A percentile compares a stretch with the other conserved stretches of the same genome.
These are phyloP conservation scores for Trichoderma gamsii DNA, from an alignment of 495 filamentous ascomycete species.

Conservation along the genomic window DNA sequence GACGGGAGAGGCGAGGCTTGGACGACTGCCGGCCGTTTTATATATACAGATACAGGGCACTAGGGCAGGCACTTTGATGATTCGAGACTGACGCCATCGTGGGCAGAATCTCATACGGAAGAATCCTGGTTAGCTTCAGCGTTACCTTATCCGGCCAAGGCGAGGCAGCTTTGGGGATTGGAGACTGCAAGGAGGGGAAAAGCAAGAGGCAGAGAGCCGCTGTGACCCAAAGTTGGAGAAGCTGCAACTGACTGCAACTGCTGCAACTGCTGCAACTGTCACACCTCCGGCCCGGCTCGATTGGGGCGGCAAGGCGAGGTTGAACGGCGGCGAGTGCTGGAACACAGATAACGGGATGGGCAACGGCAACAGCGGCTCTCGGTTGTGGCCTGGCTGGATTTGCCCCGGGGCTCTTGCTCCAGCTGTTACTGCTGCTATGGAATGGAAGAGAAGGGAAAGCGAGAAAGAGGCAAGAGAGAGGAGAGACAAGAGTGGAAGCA, in stretches of 20 bases:
- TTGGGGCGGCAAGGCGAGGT: not conserved
- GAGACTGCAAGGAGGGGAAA: not conserved
- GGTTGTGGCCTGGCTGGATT: no score
- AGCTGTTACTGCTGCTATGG: no score
- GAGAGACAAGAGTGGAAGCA: not conserved
- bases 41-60: constrained; percentile 3
- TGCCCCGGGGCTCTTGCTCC: no score
- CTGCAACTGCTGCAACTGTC: not conserved
- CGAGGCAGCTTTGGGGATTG: not conserved
- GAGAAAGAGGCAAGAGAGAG: not conserved
- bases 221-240: not conserved
- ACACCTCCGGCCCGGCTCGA: not conserved
- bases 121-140: not conserved
- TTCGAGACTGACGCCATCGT: constrained; percentile 13
- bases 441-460: no score
- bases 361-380: no score
- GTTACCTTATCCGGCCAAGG: not conserved
- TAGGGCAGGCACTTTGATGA: not conserved
- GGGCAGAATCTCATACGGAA: not conserved
- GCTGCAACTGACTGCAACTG: not conserved
- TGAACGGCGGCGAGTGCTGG: no score
- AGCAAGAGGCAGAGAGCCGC: not conserved
- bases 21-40: not conserved
- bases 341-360: no score
- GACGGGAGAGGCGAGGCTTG: not conserved